Percentiles rank a stretch among this genome's conserved stretches.
phyloP scores from a whole-genome alignment of 2,329 filamentous ascomycete species.

The Trichoderma atroviride region DNA sequence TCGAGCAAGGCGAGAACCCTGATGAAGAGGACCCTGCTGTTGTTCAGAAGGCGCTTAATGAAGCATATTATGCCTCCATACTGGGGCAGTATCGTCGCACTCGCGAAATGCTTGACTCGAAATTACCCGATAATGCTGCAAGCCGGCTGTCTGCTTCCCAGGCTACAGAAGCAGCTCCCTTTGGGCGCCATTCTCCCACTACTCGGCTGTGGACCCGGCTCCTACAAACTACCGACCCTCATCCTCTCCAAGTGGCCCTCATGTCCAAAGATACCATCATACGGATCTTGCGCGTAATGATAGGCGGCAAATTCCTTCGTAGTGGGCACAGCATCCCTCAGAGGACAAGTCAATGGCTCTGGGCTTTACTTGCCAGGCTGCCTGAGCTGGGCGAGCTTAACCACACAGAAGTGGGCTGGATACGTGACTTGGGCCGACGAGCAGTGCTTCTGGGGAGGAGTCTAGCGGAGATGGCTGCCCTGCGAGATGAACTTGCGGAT shows the following conservation, averaged over 20 bases:
- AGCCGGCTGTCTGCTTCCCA: slow-evolving; percentile 57
- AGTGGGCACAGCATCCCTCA: slow-evolving; percentile 62
- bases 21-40: slow-evolving; percentile 35
- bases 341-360: slow-evolving; percentile 79
- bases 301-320: slow-evolving; percentile 64
- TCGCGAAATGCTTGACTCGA: slow-evolving; percentile 60
- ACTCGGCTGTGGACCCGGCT: slow-evolving; percentile 56
- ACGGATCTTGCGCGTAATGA: slow-evolving; percentile 66
- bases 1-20: slow-evolving; percentile 35
- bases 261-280: slow-evolving; percentile 70
- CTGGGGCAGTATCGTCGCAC: slow-evolving; percentile 66
- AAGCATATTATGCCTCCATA: slow-evolving; percentile 69
- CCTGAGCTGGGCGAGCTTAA: slow-evolving; percentile 74
- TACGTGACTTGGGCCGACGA: slow-evolving; percentile 79
- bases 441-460: slow-evolving; percentile 65
- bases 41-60: slow-evolving; percentile 53
- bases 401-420: slow-evolving; percentile 72
- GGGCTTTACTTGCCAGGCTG: slow-evolving; percentile 76
- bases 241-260: slow-evolving; percentile 61
- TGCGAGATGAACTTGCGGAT: slow-evolving; percentile 48
- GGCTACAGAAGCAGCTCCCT: slow-evolving; percentile 58
- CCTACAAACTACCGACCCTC: slow-evolving; percentile 57
- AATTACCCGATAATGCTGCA: slow-evolving; percentile 56
- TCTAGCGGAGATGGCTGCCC: slow-evolving; percentile 54
- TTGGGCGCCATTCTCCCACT: slow-evolving; percentile 53